Conservation (phyloP, 1,139 yeast genomes). For the Suhomyces yuchorum region DNA sequence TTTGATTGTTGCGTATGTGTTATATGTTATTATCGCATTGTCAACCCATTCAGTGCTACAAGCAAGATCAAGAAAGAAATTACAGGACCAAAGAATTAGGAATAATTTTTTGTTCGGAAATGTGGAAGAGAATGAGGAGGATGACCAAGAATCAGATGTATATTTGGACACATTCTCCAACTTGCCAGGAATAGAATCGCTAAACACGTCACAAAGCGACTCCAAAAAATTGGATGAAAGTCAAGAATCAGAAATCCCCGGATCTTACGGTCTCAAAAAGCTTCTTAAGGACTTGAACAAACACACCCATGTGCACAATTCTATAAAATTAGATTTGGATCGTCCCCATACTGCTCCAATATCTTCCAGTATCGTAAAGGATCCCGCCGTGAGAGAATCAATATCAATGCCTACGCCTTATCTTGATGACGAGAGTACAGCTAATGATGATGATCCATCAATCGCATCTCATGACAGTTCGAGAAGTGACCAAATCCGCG, state of each 20-base stretch:
- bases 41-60: conserved; percentile 32
- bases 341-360: conserved; percentile 5
- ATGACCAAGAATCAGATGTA: conserved; percentile 17
- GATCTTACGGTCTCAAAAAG: conserved; percentile 39
- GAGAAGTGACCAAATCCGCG: neutral
- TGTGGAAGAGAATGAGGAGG: neutral
- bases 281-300: conserved; percentile 36
- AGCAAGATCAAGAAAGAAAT: conserved; percentile 20
- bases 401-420: conserved; percentile 1
- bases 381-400: neutral
- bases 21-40: conserved; percentile 53
- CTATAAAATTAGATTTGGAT: conserved; percentile 4
- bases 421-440: neutral
- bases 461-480: neutral
- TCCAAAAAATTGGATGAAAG: conserved; percentile 23
- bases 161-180: conserved; percentile 26
- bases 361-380: neutral
- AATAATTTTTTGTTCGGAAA: conserved; percentile 20
- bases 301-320: conserved; percentile 24
- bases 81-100: conserved; percentile 35
- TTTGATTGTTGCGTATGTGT: conserved; percentile 52
- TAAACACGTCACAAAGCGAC: conserved; percentile 26
- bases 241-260: conserved; percentile 19
- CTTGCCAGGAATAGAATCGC: conserved; percentile 39
- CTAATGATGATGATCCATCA: neutral